Percentiles rank a stretch among this genome's conserved stretches.
These are phyloP conservation scores for Purpureocillium lavendulum DNA, from an alignment of 2,329 filamentous ascomycete genomes.

Conservation along the genomic window DNA sequence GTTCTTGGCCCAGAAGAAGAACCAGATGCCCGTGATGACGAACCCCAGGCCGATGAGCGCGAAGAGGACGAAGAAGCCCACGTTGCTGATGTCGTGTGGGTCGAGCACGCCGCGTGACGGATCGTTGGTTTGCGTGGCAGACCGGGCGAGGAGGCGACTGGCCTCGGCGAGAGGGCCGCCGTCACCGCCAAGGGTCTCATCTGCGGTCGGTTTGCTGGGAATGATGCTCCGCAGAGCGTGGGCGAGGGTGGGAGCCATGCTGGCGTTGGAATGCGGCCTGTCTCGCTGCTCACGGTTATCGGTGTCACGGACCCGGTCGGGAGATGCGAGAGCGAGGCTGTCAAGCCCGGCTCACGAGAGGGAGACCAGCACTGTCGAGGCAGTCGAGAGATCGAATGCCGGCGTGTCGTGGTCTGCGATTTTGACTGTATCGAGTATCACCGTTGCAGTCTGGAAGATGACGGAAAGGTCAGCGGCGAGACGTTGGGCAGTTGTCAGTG, in stretches of 20 bases:
- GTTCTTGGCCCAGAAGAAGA: constrained; percentile 98
- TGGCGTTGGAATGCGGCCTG: constrained; percentile 14
- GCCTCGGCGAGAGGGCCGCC: constrained; percentile 34
- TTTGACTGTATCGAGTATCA: no score
- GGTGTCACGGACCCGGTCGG: neutral
- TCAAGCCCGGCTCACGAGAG: constrained; percentile 16
- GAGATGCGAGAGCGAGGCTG: constrained; percentile 7
- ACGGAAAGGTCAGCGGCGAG: no score
- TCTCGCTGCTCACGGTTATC: constrained; percentile 1
- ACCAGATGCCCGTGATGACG: constrained; percentile 76
- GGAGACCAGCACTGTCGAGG: neutral
- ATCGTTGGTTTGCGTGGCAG: constrained; percentile 22
- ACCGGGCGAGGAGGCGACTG: constrained; percentile 28
- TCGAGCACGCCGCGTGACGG: constrained; percentile 41
- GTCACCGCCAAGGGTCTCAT: constrained; percentile 16
- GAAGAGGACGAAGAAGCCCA: constrained; percentile 76
- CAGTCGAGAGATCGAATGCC: no score
- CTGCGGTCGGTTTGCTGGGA: constrained; percentile 10
- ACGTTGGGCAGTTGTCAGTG: no score
- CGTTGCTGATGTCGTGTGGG: constrained; percentile 52
- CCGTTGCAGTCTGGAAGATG: no score
- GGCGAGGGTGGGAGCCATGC: constrained; percentile 33
- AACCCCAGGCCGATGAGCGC: constrained; percentile 73
- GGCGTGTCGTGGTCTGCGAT: no score
- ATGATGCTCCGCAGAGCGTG: constrained; percentile 20